Base-by-base conservation (phyloP, 1,284 basidiomycete species). In the Ustilago sp. region DNA sequence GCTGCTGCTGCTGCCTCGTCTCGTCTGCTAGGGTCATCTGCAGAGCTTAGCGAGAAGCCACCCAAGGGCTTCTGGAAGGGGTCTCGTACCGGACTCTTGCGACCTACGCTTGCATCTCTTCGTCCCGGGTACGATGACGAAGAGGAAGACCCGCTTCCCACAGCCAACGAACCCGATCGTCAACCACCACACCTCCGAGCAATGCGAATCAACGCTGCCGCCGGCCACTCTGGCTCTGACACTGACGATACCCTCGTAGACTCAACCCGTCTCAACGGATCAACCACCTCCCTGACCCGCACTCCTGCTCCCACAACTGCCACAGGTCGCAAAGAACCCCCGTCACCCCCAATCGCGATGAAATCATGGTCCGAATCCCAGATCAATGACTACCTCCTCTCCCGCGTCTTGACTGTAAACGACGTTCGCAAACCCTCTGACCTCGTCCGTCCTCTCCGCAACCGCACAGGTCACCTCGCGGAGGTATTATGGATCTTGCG, bases 341-440 rank as follows among this genome's bases (percentile, higher is more conserved):
- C 68, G 15, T 68, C 75, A 43, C 68, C 68, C 1, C 54, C 71
- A 0, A 45, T 59, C n/a, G 35, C 36, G 13, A 66, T 70, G 58
- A 64, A 79, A 52, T 72, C 79, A 4, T 80, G 77, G 75, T 80
- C 81, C 17, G 78, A 81, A 54, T 70, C 74, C 43, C 78, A 85
- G 54, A 74, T 82, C 50, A 82, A 85, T 60, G 82, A 83, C 57
- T 85, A 83, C 57, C 74, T 86, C 15, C 73, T 85, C 48, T 77
- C 78, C 8, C 72, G 79, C 34, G 82, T 83, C 1, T 68, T 86
- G 43, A 81, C 67, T 12, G 77, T 77, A 51, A 81, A 82, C 53
- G 84, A 86, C 53, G 79, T 86, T 12, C 66, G 76, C 50, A 67
- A 67, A 11, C 77, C 83, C 6, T 62, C 75, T 31, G 74, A 80